Evolutionary conservation across 2,329 filamentous ascomycete genomes (phyloP), one percentile per base, ranked within the genome.

Genomic region (Fonsecaea pedrosoi): DNA sequence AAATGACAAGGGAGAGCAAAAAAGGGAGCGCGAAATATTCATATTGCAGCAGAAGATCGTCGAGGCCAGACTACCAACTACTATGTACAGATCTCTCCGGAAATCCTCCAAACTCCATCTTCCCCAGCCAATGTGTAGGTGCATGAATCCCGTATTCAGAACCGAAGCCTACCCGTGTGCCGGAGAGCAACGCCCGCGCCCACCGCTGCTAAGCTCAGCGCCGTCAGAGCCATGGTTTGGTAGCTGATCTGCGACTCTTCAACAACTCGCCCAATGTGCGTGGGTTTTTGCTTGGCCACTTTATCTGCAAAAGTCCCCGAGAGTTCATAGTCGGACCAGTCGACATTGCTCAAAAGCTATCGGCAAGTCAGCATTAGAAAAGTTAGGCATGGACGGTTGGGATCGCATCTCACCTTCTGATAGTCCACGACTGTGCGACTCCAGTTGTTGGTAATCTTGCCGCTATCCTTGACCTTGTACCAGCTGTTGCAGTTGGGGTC

Each of bases 151-250:
- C 18, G n/a, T 57, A 45, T 64, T 32, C 65, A 30, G 3, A 70
- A 38, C 55, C 67, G 65, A 54, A 69, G 48, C 37, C 70, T 62
- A 21, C 60, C 69, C 32, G 54, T 54, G 42, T 69, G 58, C 13
- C 69, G 64, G 21, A 71, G 60, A 40, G 59, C 58, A 18, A 68
- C 42, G 10, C 65, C 68, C 32, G 64, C 65, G n/a, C 70, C 68
- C 15, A 70, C 70, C n/a, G 90, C 76, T 87, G 93, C 74, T 92
- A 92, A 54, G 90, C 92, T 62, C 87, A 92, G 21, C 89, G 91
- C 15, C 88, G 92, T 66, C 90, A 95, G 78, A 90, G 96, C 63
- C 69, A 78, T 65, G 1, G 75, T 73, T 13, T 69, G 62, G 45
- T 76, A 72, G 56, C 75, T 74, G 2, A 81, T 65, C 5, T 75